Evolutionary conservation across 2,329 filamentous ascomycete genomes (phyloP).

Genomic region (Aspergillus aculeatinus): DNA sequence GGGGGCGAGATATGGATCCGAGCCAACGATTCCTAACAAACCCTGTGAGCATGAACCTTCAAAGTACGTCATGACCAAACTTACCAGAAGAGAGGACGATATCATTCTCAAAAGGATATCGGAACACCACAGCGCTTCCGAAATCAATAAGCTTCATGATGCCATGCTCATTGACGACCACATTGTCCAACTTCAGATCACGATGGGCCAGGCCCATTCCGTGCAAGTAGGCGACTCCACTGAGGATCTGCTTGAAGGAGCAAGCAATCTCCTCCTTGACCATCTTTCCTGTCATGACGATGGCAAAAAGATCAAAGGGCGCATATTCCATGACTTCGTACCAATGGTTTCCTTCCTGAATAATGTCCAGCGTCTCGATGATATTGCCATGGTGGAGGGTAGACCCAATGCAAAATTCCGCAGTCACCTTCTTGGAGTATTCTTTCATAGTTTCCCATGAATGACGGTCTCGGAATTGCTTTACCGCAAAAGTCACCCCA

Average conservation of each 20-base stretch:
- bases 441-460: constrained; percentile 92
- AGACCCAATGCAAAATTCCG: constrained; percentile 96
- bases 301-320: constrained; percentile 92
- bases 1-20: constrained; percentile 93
- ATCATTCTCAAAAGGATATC: constrained; percentile 93
- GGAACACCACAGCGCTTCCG: constrained; percentile 93
- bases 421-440: constrained; percentile 96
- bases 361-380: constrained; percentile 94
- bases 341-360: constrained; percentile 91
- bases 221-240: constrained; percentile 90
- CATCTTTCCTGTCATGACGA: constrained; percentile 99
- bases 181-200: constrained; percentile 95
- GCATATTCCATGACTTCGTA: constrained; percentile 99
- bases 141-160: constrained; percentile 99
- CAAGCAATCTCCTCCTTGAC: constrained; percentile 84
- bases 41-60: constrained; percentile 9
- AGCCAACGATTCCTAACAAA: constrained; percentile 68
- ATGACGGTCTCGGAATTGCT: constrained; percentile 91
- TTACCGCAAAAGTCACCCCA: constrained; percentile 91
- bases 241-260: constrained; percentile 90
- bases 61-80: constrained; percentile 31
- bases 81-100: constrained; percentile 77
- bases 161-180: constrained; percentile 91
- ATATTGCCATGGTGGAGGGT: constrained; percentile 97
- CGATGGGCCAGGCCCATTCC: constrained; percentile 92